Evolutionary conservation across 1,284 basidiomycete species (phyloP), one percentile per base, ranked within the genome.

Genomic region (Heterobasidion occidentale): DNA sequence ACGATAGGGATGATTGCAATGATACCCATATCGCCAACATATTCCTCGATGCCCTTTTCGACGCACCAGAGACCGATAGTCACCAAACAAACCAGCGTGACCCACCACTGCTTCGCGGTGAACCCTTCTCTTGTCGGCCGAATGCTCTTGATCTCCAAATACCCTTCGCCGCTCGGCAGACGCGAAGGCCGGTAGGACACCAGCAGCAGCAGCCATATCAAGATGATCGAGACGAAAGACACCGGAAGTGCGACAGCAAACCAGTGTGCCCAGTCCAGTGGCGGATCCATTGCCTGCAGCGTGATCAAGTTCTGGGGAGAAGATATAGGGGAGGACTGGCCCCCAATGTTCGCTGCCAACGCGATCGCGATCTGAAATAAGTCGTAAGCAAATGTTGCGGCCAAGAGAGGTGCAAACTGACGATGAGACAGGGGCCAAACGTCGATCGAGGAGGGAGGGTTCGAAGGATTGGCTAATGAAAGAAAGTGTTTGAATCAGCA

Each of bases 281-380:
- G 82, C 3, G 90, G 87, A 52, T 92, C 84, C 96, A 99, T 98
- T 36, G 80, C 84, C 51, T 83, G 76, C 11, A 98, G 76, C 2
- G 96, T 95, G 63, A 99, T 98, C 34, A 98, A 80, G 70, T 99
- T 99, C 71, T 99, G 97, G 0, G 97, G 96, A 0, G 94, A 97
- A 0, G 95, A 97, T 42, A 90, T 90, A 5, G 94, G 94, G 1
- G 94, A 98, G 55, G 88, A 91, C 72, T 96, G 94, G 0, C 94
- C 94, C n/a, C 97, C 97, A 59, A 99, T 96, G 71, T 99, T 99
- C 36, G 95, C 94, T 0, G 96, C 94, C 5, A 99, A 81, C 1
- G 97, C 97, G 59, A 99, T 99, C 9, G 91, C 95, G 62, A 99
- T 82, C 92, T 94, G 64, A 44, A 11, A 38, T 15, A 34, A 35